Conservation (phyloP, 805 yeast genomes). For the Kodamaea sagamina region DNA sequence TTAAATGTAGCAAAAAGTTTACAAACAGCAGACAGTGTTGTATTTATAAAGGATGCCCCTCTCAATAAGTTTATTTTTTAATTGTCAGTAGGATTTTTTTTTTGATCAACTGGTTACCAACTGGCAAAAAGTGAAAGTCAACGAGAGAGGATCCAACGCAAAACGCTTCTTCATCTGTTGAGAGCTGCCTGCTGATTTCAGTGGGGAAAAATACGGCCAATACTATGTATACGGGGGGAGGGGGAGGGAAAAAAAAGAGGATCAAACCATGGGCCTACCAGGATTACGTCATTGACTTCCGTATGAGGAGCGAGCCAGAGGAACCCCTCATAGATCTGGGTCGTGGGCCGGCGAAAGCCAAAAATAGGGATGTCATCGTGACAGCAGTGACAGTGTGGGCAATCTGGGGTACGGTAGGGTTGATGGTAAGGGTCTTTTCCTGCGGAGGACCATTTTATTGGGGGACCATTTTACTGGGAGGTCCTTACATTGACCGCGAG, state of each 20-base stretch:
- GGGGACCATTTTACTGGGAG: too few species aligned
- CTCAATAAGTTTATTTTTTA: not conserved
- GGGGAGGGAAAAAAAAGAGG: not conserved
- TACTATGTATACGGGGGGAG: constrained; percentile 5
- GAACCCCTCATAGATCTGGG: constrained; percentile 1
- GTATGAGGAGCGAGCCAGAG: not conserved
- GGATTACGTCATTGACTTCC: constrained; percentile 2
- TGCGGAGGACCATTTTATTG: not conserved
- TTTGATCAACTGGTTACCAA: constrained; percentile 9
- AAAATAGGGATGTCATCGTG: too few species aligned
- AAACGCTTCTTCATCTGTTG: not conserved
- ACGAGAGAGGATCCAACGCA: constrained; percentile 4
- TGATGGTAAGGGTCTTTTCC: too few species aligned
- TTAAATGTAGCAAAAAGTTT: not conserved
- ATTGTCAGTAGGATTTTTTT: constrained; percentile 2
- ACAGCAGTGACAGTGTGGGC: too few species aligned
- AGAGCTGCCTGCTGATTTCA: not conserved
- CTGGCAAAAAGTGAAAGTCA: constrained; percentile 4
- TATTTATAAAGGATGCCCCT: constrained; percentile 6
- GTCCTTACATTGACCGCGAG: too few species aligned
- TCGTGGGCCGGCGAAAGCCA: constrained; percentile 1
- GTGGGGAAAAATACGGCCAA: constrained; percentile 8
- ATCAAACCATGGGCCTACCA: not conserved
- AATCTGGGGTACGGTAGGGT: too few species aligned
- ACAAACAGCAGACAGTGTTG: not conserved